Evolutionary conservation across 2,329 filamentous ascomycete genomes (phyloP), one percentile per base, ranked within the genome.

Genomic region (Hypoxylon sp.): DNA sequence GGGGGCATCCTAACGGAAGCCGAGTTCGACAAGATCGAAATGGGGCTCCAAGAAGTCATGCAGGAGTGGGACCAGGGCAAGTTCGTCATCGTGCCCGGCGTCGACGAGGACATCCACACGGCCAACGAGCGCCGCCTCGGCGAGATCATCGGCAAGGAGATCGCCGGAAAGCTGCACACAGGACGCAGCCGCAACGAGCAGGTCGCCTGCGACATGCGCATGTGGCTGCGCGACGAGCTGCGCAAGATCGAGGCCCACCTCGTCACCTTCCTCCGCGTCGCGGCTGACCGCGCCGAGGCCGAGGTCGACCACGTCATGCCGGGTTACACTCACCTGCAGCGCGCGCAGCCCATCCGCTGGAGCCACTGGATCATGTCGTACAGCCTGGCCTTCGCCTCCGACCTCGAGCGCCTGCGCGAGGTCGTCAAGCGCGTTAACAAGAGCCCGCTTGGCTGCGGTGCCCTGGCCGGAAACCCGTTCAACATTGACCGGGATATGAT

Each of bases 151-250:
- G 93, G 94, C 75, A 94, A 92, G 80, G 88, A 94, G 26, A 90
- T 92, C 63, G 93, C 91, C 0, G 94, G 94, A 24, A 97, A 97
- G 84, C 87, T 97, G 64, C 94, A 97, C 81, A 97, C 94, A 2
- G 91, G 91, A 47, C 91, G 94, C 58, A 94, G 91, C 79, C 88
- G 94, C 74, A 97, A 97, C 77, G 94, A 98, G 81, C 94, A 97
- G 82, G 90, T 97, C 63, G 94, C 91, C 52, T 94, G 91, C 22
- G 94, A 97, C 76, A 95, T 97, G 92, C 90, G 94, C 68, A 84
- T 97, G 79, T 98, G 94, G 94, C 82, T 97, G 70, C 87, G 93
- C 47, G 90, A 94, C 71, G 87, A 92, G 82, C 83, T 97, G 64
- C 86, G 86, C 63, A 84, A 85, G 71, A 88, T 97, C 57, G 93